A percentile compares a stretch with the other conserved stretches of the same genome.
phyloP scores from a whole-genome alignment of 2,329 filamentous ascomycete genomes.

The Neonectria magnoliae region DNA sequence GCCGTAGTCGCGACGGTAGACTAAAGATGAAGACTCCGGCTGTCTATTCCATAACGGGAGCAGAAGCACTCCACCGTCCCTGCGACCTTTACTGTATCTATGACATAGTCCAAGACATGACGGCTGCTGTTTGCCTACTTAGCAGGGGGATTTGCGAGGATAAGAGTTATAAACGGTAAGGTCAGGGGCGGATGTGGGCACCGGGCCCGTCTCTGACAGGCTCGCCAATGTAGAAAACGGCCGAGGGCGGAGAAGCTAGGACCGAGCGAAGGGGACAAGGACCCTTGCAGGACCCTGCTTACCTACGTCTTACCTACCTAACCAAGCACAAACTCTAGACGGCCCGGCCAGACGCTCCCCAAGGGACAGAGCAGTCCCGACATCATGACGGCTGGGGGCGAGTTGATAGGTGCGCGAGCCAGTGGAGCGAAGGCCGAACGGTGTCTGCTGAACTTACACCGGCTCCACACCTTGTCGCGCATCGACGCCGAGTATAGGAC shows the following conservation, averaged over 20 bases:
- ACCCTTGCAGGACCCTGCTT: background rate
- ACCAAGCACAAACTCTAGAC: background rate
- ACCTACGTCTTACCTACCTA: background rate
- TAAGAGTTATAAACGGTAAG: constrained; percentile 4
- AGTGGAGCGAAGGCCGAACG: background rate
- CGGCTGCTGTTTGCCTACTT: background rate
- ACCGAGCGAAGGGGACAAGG: background rate
- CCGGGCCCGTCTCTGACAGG: background rate
- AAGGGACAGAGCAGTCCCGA: background rate
- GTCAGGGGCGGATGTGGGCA: background rate
- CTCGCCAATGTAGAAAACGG: background rate
- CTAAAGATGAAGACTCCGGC: constrained; percentile 6
- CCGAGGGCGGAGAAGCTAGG: background rate
- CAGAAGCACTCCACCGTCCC: background rate
- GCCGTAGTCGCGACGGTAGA: constrained; percentile 19
- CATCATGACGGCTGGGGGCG: background rate
- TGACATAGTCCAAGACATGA: background rate
- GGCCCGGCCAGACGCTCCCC: background rate
- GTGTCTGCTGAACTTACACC: background rate
- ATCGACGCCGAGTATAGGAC: constrained; percentile 3
- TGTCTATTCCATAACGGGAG: background rate
- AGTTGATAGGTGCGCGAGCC: constrained; percentile 5
- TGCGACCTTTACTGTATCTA: background rate
- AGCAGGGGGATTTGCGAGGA: background rate
- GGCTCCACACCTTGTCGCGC: constrained; percentile 4